Percentiles rank a stretch among this genome's conserved stretches.
Conservation (phyloP, 148 eudicot species). For the Mesembryanthemum crystallinum region DNA sequence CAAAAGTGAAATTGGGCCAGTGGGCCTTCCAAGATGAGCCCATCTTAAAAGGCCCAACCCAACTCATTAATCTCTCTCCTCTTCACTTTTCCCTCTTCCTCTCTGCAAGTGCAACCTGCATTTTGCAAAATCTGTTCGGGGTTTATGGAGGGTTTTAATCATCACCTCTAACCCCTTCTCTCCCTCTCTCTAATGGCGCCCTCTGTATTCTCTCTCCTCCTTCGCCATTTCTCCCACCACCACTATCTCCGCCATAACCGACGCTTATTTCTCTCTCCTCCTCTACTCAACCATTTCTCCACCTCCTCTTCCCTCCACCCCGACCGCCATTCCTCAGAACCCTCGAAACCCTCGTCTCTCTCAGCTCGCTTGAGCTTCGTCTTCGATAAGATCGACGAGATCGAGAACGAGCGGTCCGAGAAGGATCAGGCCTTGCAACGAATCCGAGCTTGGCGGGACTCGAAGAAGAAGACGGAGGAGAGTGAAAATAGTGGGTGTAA, state of each 20-base stretch:
- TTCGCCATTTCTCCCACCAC: conserved; percentile 16
- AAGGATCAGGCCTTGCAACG: conserved; percentile 77
- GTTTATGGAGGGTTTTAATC: conserved; percentile 36
- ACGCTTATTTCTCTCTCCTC: conserved; percentile 24
- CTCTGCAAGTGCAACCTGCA: not conserved
- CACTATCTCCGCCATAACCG: not conserved
- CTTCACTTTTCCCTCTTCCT: not conserved
- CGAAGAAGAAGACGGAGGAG: conserved; percentile 39
- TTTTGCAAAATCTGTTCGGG: not conserved
- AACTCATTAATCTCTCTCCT: not conserved
- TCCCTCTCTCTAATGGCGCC: conserved; percentile 25
- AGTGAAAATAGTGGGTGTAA: not conserved
- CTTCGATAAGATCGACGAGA: conserved; percentile 88
- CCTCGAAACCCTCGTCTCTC: conserved; percentile 57
- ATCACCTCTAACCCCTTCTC: too few species aligned
- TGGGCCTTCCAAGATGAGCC: too few species aligned
- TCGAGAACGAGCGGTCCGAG: conserved; percentile 65
- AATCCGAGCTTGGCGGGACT: conserved; percentile 82
- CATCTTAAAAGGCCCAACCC: not conserved
- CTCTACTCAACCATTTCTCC: conserved; percentile 21
- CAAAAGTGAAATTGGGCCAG: too few species aligned
- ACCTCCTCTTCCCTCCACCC: conserved; percentile 27
- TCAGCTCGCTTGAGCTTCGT: conserved; percentile 85
- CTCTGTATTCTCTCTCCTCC: conserved; percentile 34
- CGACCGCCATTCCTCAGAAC: conserved; percentile 17